Evolutionary conservation across 495 filamentous ascomycete species (phyloP).

Genomic region (Neurospora africana): DNA sequence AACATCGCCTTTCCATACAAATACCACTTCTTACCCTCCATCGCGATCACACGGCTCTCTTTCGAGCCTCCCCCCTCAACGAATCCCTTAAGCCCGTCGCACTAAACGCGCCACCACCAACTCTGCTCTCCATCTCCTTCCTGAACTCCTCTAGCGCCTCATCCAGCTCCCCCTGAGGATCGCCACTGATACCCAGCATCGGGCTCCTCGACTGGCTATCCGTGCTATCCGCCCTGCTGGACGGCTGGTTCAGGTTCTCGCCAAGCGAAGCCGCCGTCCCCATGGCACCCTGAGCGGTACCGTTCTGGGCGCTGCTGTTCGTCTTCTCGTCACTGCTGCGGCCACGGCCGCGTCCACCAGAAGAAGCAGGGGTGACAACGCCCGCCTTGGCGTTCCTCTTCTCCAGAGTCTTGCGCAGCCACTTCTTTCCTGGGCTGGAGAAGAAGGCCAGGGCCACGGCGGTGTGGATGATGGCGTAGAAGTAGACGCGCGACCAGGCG

Average conservation of each 20-base stretch:
- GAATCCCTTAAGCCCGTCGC: background rate
- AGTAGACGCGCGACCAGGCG: conserved; percentile 82
- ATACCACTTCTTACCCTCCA: background rate
- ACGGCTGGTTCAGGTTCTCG: conserved; percentile 5
- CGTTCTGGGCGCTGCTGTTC: background rate
- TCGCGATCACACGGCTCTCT: background rate
- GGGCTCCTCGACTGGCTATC: conserved; percentile 38
- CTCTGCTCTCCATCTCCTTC: conserved; percentile 42
- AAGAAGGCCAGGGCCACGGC: conserved; percentile 60
- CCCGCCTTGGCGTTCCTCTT: conserved; percentile 36
- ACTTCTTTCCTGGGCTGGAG: conserved; percentile 59
- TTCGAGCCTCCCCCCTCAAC: background rate
- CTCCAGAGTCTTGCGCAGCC: conserved; percentile 49
- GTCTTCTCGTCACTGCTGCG: background rate
- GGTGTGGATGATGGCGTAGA: conserved; percentile 68
- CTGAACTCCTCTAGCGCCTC: conserved; percentile 69
- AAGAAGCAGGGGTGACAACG: conserved; percentile 5
- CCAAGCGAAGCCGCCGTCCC: background rate
- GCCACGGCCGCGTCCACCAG: background rate
- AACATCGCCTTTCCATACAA: background rate
- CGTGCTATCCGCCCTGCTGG: conserved; percentile 22
- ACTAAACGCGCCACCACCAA: conserved; percentile 27
- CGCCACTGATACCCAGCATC: conserved; percentile 65
- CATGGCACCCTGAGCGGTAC: background rate
- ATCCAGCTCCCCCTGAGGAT: conserved; percentile 66